Evolutionary conservation across 106 monocot species (phyloP).

Genomic region (Apostasia ramifera): DNA sequence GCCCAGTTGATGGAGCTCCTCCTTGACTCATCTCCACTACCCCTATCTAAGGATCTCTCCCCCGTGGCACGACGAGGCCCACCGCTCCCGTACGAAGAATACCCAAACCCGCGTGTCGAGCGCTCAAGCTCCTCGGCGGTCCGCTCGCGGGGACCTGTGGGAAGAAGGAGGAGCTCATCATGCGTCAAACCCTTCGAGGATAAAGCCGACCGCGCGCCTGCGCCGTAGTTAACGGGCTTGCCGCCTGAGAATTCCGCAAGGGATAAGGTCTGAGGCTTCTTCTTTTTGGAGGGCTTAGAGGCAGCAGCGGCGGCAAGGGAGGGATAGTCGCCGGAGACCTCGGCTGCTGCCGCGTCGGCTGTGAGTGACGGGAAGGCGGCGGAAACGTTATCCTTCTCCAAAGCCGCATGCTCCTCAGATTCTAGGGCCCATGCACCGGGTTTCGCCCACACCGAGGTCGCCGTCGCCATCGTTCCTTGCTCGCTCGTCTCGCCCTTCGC

Average conservation of each 20-base stretch:
- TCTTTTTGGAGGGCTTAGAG: constrained; percentile 45
- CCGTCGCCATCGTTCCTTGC: constrained; percentile 23
- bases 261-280: constrained; percentile 55
- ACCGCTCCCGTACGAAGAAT: constrained; percentile 25
- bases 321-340: constrained; percentile 57
- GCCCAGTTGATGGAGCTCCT: constrained; percentile 22
- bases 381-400: constrained; percentile 9
- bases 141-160: constrained; percentile 86
- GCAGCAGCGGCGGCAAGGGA: constrained; percentile 61
- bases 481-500: too few species aligned
- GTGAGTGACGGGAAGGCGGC: constrained; percentile 8
- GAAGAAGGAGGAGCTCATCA: constrained; percentile 48
- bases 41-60: constrained; percentile 19
- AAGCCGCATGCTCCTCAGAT: constrained; percentile 43
- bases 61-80: constrained; percentile 1
- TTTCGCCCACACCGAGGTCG: constrained; percentile 80
- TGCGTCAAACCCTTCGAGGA: constrained; percentile 24
- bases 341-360: constrained; percentile 2
- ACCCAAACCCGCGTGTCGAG: constrained; percentile 42
- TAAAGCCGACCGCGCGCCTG: constrained; percentile 7
- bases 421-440: constrained; percentile 90
- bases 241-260: constrained; percentile 67
- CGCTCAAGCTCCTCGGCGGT: constrained; percentile 77
- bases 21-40: constrained; percentile 38
- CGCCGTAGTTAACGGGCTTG: constrained; percentile 19